Evolutionary conservation across 2,329 filamentous ascomycete genomes (phyloP).

Genomic region (Curvularia sp.): DNA sequence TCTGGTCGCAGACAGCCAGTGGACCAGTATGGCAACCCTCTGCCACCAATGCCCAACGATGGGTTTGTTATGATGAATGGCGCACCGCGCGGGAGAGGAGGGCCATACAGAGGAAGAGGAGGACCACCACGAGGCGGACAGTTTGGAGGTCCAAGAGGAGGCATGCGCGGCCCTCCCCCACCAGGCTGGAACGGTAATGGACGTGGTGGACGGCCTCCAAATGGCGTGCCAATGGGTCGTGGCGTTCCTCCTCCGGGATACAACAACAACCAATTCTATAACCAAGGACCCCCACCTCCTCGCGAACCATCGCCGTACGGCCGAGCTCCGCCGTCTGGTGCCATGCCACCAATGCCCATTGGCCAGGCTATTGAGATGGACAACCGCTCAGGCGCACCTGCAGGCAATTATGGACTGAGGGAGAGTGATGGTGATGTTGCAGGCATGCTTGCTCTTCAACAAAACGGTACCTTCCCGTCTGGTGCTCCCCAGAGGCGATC

Average conservation of each 20-base stretch:
- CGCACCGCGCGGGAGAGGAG: constrained; percentile 52
- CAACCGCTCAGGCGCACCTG: constrained; percentile 56
- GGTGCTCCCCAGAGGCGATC: constrained; percentile 38
- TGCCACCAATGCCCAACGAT: constrained; percentile 54
- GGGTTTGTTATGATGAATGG: constrained; percentile 54
- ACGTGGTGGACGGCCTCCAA: constrained; percentile 44
- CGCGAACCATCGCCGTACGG: constrained; percentile 50
- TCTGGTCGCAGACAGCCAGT: constrained; percentile 52
- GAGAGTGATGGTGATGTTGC: constrained; percentile 76
- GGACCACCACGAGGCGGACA: constrained; percentile 50
- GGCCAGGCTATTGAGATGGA: constrained; percentile 84
- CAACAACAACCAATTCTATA: constrained; percentile 49
- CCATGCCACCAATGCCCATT: constrained; percentile 47
- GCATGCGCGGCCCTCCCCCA: constrained; percentile 52
- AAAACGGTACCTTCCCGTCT: constrained; percentile 50
- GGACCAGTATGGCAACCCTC: constrained; percentile 72
- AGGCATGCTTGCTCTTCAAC: constrained; percentile 76
- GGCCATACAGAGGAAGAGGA: constrained; percentile 50
- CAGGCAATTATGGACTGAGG: constrained; percentile 52
- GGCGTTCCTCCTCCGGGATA: constrained; percentile 55
- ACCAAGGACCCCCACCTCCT: constrained; percentile 50
- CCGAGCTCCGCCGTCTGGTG: constrained; percentile 64
- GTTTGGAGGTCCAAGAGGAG: constrained; percentile 46
- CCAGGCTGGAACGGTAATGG: constrained; percentile 52
- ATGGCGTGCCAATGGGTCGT: constrained; percentile 50